Evolutionary conservation across 1,284 basidiomycete species (phyloP).

Genomic region (Phellinidium pouzarii): DNA sequence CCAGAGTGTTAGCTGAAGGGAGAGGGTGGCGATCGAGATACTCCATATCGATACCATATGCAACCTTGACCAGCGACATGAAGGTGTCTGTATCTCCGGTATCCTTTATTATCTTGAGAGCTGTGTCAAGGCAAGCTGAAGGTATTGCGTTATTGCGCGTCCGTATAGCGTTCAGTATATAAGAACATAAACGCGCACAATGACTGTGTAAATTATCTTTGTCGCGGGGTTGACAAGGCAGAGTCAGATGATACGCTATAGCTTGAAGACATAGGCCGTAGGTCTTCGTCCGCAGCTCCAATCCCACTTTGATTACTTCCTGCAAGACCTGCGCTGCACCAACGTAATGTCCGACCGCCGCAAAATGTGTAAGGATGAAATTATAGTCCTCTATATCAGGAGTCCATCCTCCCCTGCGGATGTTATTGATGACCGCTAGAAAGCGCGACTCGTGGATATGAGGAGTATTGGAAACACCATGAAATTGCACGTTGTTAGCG

Average conservation of each 20-base stretch:
- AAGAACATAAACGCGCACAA: constrained; percentile 36
- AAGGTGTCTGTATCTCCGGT: constrained; percentile 48
- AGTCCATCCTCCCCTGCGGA: constrained; percentile 42
- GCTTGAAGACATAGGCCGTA: constrained; percentile 61
- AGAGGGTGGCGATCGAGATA: constrained; percentile 60
- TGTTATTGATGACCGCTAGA: constrained; percentile 59
- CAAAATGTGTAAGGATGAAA: constrained; percentile 65
- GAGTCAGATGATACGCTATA: constrained; percentile 54
- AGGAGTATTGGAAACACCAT: constrained; percentile 30
- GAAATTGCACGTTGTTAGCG: constrained; percentile 32
- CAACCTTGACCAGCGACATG: constrained; percentile 49
- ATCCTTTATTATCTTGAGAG: constrained; percentile 60
- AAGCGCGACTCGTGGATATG: constrained; percentile 58
- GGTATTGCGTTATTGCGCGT: constrained; percentile 40
- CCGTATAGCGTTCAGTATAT: constrained; percentile 54
- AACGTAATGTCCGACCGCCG: constrained; percentile 57
- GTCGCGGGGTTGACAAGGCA: constrained; percentile 41
- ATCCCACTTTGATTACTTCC: constrained; percentile 42
- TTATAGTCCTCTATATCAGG: constrained; percentile 64
- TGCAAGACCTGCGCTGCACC: constrained; percentile 53
- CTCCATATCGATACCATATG: constrained; percentile 66
- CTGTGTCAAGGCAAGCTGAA: constrained; percentile 54
- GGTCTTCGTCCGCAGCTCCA: constrained; percentile 45
- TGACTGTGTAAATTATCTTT: constrained; percentile 36
- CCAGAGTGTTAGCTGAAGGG: constrained; percentile 30